phyloP scores from a whole-genome alignment of 2,329 filamentous ascomycete species.

The Penicillium sp. region DNA sequence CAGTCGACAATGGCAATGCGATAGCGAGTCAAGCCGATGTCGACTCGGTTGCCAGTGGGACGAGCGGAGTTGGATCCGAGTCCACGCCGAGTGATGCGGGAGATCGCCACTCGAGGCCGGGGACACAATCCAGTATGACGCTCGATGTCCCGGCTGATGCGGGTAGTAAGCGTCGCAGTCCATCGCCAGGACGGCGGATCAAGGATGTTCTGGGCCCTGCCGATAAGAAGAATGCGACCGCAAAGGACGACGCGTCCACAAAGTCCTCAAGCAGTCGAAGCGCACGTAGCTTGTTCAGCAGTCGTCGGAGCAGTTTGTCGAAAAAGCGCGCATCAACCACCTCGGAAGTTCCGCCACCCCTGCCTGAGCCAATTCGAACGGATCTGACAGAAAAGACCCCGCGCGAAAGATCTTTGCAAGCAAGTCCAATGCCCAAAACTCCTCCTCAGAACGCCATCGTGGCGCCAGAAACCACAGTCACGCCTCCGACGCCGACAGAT shows the following conservation, averaged over 20 bases:
- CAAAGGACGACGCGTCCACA: slow-evolving; percentile 41
- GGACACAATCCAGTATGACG: slow-evolving; percentile 24
- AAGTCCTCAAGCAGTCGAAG: slow-evolving; percentile 41
- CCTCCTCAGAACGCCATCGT: slow-evolving; percentile 28
- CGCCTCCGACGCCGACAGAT: slow-evolving; percentile 58
- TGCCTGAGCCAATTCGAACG: slow-evolving; percentile 30
- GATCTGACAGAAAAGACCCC: slow-evolving; percentile 24
- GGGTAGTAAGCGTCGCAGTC: slow-evolving; percentile 49
- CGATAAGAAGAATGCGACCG: slow-evolving; percentile 45
- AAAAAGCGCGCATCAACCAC: slow-evolving; percentile 26
- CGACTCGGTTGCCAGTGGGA: slow-evolving; percentile 25
- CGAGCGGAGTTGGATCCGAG: slow-evolving; percentile 34
- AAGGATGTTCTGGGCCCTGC: slow-evolving; percentile 60
- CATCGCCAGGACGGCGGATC: slow-evolving; percentile 65
- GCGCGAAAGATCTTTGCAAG: slow-evolving; percentile 15
- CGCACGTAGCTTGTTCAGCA: slow-evolving; percentile 34
- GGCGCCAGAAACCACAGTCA: slow-evolving; percentile 53
- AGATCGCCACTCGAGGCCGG: slow-evolving; percentile 28
- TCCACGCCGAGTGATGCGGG: slow-evolving; percentile 31
- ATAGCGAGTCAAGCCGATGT: slow-evolving; percentile 23
- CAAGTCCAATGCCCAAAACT: slow-evolving; percentile 25
- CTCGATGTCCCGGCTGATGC: slow-evolving; percentile 32
- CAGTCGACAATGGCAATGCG: slow-evolving; percentile 38
- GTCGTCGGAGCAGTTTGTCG: slow-evolving; percentile 31
- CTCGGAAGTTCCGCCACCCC: slow-evolving; percentile 27